phyloP scores from a whole-genome alignment of 2,329 filamentous ascomycete genomes.

The Dactylellina sp. region DNA sequence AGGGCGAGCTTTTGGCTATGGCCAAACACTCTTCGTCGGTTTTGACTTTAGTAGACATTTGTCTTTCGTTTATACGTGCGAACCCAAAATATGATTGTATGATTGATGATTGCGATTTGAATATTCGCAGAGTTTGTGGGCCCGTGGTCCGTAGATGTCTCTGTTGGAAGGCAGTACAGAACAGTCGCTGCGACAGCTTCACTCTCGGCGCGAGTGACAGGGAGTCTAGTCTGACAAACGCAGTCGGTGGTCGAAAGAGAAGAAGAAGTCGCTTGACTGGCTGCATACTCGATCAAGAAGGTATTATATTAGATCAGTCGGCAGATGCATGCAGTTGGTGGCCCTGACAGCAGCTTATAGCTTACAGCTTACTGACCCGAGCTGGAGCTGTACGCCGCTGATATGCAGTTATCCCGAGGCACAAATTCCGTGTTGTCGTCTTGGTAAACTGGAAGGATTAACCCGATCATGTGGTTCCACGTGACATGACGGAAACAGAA shows the following conservation, averaged over 20 bases:
- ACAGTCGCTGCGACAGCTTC: conserved; percentile 1
- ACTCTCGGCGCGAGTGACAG: background rate
- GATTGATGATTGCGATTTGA: conserved; percentile 3
- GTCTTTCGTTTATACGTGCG: conserved; percentile 4
- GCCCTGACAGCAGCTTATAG: background rate
- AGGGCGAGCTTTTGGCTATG: conserved; percentile 19
- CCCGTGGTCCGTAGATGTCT: background rate
- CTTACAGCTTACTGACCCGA: background rate
- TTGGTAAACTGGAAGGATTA: background rate
- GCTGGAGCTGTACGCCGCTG: background rate
- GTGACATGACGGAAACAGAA: background rate
- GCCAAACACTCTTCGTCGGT: conserved; percentile 31
- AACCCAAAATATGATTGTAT: background rate
- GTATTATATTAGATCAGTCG: background rate
- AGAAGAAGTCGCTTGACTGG: conserved; percentile 14
- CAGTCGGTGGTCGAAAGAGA: background rate
- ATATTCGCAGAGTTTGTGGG: conserved; percentile 1
- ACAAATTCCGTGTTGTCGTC: conserved; percentile 2
- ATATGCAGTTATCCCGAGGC: conserved; percentile 8
- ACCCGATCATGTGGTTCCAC: conserved; percentile 19
- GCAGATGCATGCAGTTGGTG: background rate
- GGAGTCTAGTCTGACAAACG: background rate
- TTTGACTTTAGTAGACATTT: conserved; percentile 27
- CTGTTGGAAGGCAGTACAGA: background rate
- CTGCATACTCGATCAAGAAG: conserved; percentile 11